Conservation (phyloP, 2,329 filamentous ascomycete species). For the Apiospora arundinis region DNA sequence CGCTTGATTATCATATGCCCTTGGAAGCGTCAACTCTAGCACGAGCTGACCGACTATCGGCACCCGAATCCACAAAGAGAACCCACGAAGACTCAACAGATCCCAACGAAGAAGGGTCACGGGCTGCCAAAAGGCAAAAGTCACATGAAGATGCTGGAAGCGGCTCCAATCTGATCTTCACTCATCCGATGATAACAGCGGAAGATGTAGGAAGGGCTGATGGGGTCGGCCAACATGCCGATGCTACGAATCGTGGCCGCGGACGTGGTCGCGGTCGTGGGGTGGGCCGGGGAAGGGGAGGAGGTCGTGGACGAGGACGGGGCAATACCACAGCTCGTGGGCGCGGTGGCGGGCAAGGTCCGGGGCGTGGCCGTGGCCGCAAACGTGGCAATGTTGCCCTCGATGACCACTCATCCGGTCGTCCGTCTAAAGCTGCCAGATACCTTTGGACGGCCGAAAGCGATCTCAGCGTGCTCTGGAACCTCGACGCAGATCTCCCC, state of each 20-base stretch:
- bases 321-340: not conserved
- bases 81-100: not conserved
- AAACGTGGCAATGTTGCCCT: constrained; percentile 14
- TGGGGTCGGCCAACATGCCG: not conserved
- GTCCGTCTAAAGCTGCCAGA: not conserved
- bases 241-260: not conserved
- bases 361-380: not conserved
- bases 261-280: constrained; percentile 10
- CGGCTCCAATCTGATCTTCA: not conserved
- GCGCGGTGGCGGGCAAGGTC: not conserved
- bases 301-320: not conserved
- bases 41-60: not conserved
- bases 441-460: not conserved
- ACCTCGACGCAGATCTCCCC: constrained; percentile 11
- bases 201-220: not conserved
- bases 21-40: not conserved
- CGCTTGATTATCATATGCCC: constrained; percentile 21
- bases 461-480: constrained; percentile 3
- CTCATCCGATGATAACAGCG: not conserved
- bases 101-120: not conserved
- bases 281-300: not conserved
- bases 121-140: constrained; percentile 11
- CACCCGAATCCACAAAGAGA: not conserved
- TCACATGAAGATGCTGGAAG: not conserved
- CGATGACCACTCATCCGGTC: not conserved